Evolutionary conservation across 805 yeast genomes (phyloP).

Genomic region (Saccharomycopsis sp.): DNA sequence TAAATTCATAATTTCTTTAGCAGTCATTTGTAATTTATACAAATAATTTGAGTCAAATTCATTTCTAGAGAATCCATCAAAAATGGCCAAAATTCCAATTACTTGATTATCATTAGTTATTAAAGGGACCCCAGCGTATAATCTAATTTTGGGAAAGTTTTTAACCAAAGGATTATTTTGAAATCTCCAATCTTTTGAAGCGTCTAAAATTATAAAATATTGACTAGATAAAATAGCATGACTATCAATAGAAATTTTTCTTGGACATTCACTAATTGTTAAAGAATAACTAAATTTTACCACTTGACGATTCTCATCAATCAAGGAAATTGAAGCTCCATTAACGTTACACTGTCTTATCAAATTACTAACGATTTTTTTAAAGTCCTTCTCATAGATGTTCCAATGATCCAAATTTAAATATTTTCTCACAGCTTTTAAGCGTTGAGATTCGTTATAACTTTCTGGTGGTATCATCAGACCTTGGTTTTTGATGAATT

Average conservation of each 20-base stretch:
- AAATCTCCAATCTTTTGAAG: conserved; percentile 64
- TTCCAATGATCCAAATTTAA: conserved; percentile 40
- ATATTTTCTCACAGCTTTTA: conserved; percentile 32
- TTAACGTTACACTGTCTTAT: conserved; percentile 23
- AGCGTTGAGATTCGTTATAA: conserved; percentile 37
- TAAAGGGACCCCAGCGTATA: conserved; percentile 60
- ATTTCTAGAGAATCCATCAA: conserved; percentile 36
- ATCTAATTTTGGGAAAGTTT: conserved; percentile 46
- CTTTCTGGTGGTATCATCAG: conserved; percentile 53
- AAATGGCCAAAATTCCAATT: conserved; percentile 51
- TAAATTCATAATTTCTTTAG: conserved; percentile 32
- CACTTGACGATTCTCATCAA: conserved; percentile 37
- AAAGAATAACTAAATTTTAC: conserved; percentile 41
- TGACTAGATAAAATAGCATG: conserved; percentile 55
- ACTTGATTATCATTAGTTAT: conserved; percentile 29
- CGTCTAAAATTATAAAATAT: conserved; percentile 45
- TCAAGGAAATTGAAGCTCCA: conserved; percentile 51
- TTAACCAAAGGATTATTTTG: conserved; percentile 50
- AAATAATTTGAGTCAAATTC: conserved; percentile 29
- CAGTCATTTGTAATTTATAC: conserved; percentile 27
- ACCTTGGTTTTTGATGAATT: conserved; percentile 34
- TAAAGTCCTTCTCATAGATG: conserved; percentile 30
- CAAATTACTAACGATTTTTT: conserved; percentile 24
- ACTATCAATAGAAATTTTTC: conserved; percentile 52
- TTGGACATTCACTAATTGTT: conserved; percentile 39